These are phyloP conservation scores for Tolypocladium paradoxum DNA, from an alignment of 2,329 filamentous ascomycete genomes.

Conservation along the genomic window DNA sequence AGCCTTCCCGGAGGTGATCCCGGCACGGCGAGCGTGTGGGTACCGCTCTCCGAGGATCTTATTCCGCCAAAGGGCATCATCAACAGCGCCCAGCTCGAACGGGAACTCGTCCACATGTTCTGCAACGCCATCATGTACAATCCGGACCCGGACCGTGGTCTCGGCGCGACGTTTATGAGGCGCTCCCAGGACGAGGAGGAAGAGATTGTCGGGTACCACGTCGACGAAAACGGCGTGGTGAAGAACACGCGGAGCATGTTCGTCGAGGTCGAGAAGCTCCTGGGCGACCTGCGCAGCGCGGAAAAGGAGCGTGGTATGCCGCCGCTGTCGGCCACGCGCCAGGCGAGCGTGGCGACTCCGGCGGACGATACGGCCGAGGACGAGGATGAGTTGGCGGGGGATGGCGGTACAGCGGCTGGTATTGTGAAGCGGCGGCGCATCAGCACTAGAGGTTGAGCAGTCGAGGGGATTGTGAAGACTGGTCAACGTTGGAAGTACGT, in stretches of 20 bases:
- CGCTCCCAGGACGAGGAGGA: constrained; percentile 32
- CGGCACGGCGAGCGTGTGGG: constrained; percentile 44
- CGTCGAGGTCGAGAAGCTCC: constrained; percentile 68
- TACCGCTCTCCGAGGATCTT: constrained; percentile 65
- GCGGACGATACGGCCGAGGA: constrained; percentile 38
- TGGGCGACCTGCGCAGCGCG: constrained; percentile 65
- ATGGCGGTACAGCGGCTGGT: constrained; percentile 23
- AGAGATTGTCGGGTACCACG: constrained; percentile 47
- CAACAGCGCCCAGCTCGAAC: constrained; percentile 85
- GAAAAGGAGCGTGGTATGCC: constrained; percentile 43
- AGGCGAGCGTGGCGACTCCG: constrained; percentile 26
- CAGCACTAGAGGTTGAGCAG: constrained; percentile 18
- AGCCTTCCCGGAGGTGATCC: constrained; percentile 50
- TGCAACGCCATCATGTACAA: constrained; percentile 99
- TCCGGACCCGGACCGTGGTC: constrained; percentile 63
- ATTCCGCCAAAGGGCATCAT: constrained; percentile 83
- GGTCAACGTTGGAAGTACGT: background rate
- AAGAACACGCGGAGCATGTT: constrained; percentile 86
- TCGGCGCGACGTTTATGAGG: constrained; percentile 50
- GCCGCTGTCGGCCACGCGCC: constrained; percentile 20
- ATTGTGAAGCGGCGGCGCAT: constrained; percentile 26
- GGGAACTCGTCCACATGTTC: constrained; percentile 92
- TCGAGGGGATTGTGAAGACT: background rate
- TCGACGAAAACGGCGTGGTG: constrained; percentile 77
- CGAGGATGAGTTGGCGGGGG: constrained; percentile 35